phyloP scores from a whole-genome alignment of 768 basidiomycete genomes.

The Pulveroboletus sp. region DNA sequence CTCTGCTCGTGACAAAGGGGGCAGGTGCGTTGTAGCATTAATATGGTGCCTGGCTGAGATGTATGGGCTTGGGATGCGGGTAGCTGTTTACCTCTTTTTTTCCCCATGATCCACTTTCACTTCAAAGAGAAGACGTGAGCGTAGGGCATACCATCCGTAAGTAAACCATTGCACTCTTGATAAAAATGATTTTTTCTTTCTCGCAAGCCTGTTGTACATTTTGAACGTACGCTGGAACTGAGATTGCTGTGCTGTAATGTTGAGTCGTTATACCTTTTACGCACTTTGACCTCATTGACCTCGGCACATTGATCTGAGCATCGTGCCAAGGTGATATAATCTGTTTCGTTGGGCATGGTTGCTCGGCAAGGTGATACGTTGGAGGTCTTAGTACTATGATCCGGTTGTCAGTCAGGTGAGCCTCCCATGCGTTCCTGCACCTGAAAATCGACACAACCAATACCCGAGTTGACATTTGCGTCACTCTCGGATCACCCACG shows the following conservation, averaged over 20 bases:
- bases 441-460: not conserved
- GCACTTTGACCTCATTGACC: conserved; percentile 19
- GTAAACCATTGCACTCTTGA: conserved; percentile 50
- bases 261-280: conserved; percentile 24
- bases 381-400: not conserved
- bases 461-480: not conserved
- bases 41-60: conserved; percentile 39
- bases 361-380: no score
- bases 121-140: conserved; percentile 19
- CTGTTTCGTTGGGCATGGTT: not conserved
- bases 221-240: conserved; percentile 1
- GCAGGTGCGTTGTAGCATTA: conserved; percentile 66
- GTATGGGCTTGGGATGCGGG: conserved; percentile 32
- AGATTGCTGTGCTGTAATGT: conserved; percentile 7
- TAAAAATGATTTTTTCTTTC: conserved; percentile 38
- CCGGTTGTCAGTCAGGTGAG: no score
- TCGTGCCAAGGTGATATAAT: not conserved
- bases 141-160: conserved; percentile 42
- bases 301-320: conserved; percentile 23
- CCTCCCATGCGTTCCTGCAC: not conserved
- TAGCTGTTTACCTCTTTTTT: conserved; percentile 20
- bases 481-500: not conserved
- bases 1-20: conserved; percentile 33
- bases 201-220: conserved; percentile 11
- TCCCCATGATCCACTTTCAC: conserved; percentile 15